Evolutionary conservation across 768 basidiomycete genomes (phyloP).

Genomic region (Russula sp.): DNA sequence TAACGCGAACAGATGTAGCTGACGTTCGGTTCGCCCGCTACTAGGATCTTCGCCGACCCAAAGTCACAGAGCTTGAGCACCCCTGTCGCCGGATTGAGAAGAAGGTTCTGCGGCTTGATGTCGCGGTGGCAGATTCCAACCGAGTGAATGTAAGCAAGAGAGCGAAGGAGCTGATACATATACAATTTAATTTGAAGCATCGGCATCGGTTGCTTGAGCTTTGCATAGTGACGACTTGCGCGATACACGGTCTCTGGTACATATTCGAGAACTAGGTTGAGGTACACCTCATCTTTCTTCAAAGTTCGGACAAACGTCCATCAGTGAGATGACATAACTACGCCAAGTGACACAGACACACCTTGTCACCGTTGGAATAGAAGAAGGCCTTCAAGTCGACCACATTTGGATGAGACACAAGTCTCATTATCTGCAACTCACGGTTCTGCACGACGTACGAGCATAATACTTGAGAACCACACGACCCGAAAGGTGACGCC

Average conservation of each 20-base stretch:
- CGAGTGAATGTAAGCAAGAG: slow-evolving; percentile 98
- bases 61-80: slow-evolving; percentile 98
- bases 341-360: slow-evolving; percentile 31
- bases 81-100: slow-evolving; percentile 95
- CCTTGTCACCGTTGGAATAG: slow-evolving; percentile 99
- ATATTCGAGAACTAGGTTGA: slow-evolving; percentile 98
- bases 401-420: slow-evolving; percentile 95
- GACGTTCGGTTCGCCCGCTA: slow-evolving; percentile 97
- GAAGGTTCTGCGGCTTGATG: slow-evolving; percentile 98
- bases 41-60: slow-evolving; percentile 97
- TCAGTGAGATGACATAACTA: not conserved
- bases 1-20: slow-evolving; percentile 99
- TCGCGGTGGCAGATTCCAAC: slow-evolving; percentile 99
- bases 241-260: slow-evolving; percentile 99
- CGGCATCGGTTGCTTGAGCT: slow-evolving; percentile 99
- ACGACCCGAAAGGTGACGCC: slow-evolving; percentile 3
- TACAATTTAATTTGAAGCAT: slow-evolving; percentile 99
- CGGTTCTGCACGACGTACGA: slow-evolving; percentile 64
- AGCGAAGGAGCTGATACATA: slow-evolving; percentile 99
- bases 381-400: slow-evolving; percentile 98
- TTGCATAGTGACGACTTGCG: slow-evolving; percentile 96
- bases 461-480: not conserved
- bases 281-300: slow-evolving; percentile 99
- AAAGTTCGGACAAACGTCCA: slow-evolving; percentile 15
- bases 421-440: slow-evolving; percentile 97